Evolutionary conservation across 2,329 filamentous ascomycete genomes (phyloP), one percentile per base, ranked within the genome.

Genomic region (Trematosphaeria pertusa): DNA sequence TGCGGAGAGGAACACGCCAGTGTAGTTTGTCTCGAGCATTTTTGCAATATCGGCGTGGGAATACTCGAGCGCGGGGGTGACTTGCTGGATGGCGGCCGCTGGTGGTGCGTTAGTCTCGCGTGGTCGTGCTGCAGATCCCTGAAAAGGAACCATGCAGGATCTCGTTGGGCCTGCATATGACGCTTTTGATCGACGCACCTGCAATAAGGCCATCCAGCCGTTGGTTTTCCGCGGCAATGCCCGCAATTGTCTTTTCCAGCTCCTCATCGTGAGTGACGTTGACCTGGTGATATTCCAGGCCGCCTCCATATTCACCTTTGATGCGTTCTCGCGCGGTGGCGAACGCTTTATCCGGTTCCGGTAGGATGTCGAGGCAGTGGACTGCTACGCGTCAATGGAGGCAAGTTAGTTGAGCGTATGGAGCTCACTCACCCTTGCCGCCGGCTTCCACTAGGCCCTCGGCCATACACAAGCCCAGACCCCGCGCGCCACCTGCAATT

Each of bases 31-130:
- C 46, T 81, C 78, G 39, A 86, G 76, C 81, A 85, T 84, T 31
- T 72, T 77, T 50, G 81, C 79, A 46, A 80, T 76, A 50, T 85
- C 82, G 56, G 81, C 76, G 42, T 75, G 70, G 2, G 77, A 72
- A 69, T 95, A 94, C 30, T 95, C 89, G 46, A 96, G 77, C 1
- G 91, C 90, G 0, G 88, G 74, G 0, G 84, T 89, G 71, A 93
- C 88, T 72, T 94, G 87, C 73, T 95, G 89, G 60, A 91, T 87
- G 1, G 81, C 86, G 0, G 87, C 87, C 0, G 86, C 85, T 69
- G 43, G 31, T 17, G 9, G 24, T n/a, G 14, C 12, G 24, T 38
- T 11, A 37, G 33, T n/a, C n/a, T n/a, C n/a, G n/a, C n/a, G n/a
- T n/a, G n/a, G n/a, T n/a, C n/a, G n/a, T n/a, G n/a, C 19, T 43